These are phyloP conservation scores for Umbellularia californica DNA, from an alignment of 164 flowering plant species.

Conservation along the genomic window DNA sequence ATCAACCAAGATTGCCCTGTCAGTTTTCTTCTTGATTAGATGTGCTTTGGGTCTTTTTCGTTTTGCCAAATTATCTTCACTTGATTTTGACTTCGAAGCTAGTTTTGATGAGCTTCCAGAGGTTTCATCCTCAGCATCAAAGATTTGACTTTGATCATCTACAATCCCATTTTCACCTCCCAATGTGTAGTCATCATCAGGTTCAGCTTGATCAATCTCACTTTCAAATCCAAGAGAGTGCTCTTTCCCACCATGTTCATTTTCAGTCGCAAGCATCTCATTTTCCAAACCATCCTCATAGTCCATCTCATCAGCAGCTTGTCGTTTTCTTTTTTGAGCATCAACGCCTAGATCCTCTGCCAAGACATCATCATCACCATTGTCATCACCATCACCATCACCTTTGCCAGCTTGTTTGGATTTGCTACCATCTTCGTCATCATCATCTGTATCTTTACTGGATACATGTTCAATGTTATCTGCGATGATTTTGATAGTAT, in stretches of 20 bases:
- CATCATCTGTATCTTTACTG: slow-evolving; percentile 38
- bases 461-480: slow-evolving; percentile 20
- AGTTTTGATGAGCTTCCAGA: slow-evolving; percentile 13
- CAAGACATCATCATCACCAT: slow-evolving; percentile 30
- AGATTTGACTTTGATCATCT: slow-evolving; percentile 14
- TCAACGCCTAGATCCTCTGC: slow-evolving; percentile 64
- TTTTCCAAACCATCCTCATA: slow-evolving; percentile 59
- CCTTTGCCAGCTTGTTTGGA: slow-evolving; percentile 5
- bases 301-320: slow-evolving; percentile 68
- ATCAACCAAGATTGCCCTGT: slow-evolving; percentile 33
- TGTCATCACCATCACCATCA: slow-evolving; percentile 28
- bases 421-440: slow-evolving; percentile 20
- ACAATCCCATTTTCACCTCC: slow-evolving; percentile 21
- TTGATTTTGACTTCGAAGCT: slow-evolving; percentile 23
- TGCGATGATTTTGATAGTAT: slow-evolving; percentile 50
- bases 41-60: slow-evolving; percentile 5
- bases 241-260: slow-evolving; percentile 33
- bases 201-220: slow-evolving; percentile 29
- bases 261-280: slow-evolving; percentile 24
- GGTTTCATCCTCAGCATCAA: slow-evolving; percentile 34
- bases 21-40: slow-evolving; percentile 25
- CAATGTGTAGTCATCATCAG: slow-evolving; percentile 25
- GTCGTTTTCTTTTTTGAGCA: slow-evolving; percentile 51
- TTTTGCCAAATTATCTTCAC: slow-evolving; percentile 17
- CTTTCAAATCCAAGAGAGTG: slow-evolving; percentile 26